Conservation (phyloP, 257 asterid genomes). For the Haberlea rhodopensis region DNA sequence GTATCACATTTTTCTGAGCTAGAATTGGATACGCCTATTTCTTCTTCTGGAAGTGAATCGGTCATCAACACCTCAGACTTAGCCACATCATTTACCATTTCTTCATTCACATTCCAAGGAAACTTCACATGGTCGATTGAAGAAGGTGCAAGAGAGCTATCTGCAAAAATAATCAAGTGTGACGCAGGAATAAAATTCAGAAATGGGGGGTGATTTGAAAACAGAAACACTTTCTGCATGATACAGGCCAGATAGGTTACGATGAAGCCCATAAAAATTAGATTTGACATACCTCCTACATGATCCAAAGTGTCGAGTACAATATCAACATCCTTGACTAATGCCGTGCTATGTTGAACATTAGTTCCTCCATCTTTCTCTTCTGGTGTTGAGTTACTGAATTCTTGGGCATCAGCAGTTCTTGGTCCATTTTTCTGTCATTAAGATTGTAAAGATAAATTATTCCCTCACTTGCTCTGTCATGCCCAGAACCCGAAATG, state of each 20-base stretch:
- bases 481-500: no score
- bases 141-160: slow-evolving; percentile 33
- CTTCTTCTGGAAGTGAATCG: slow-evolving; percentile 63
- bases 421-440: slow-evolving; percentile 42
- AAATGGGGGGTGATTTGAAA: slow-evolving; percentile 13
- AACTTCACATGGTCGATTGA: slow-evolving; percentile 28
- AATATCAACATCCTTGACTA: slow-evolving; percentile 36
- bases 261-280: slow-evolving; percentile 11
- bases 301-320: slow-evolving; percentile 66
- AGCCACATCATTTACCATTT: slow-evolving; percentile 29
- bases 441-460: slow-evolving; percentile 26
- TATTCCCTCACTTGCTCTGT: slow-evolving; percentile 20
- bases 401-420: slow-evolving; percentile 28
- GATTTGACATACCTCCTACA: slow-evolving; percentile 48
- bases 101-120: slow-evolving; percentile 33
- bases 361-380: slow-evolving; percentile 35
- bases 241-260: slow-evolving; percentile 9
- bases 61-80: slow-evolving; percentile 37
- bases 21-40: slow-evolving; percentile 34
- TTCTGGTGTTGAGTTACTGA: slow-evolving; percentile 29
- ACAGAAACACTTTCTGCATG: slow-evolving; percentile 12
- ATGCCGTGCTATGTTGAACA: slow-evolving; percentile 35
- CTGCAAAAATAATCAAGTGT: slow-evolving; percentile 35
- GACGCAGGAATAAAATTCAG: slow-evolving; percentile 8
- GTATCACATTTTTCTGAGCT: slow-evolving; percentile 49